Conservation (phyloP, 768 basidiomycete species). For the Pleurotus pulmonarius region DNA sequence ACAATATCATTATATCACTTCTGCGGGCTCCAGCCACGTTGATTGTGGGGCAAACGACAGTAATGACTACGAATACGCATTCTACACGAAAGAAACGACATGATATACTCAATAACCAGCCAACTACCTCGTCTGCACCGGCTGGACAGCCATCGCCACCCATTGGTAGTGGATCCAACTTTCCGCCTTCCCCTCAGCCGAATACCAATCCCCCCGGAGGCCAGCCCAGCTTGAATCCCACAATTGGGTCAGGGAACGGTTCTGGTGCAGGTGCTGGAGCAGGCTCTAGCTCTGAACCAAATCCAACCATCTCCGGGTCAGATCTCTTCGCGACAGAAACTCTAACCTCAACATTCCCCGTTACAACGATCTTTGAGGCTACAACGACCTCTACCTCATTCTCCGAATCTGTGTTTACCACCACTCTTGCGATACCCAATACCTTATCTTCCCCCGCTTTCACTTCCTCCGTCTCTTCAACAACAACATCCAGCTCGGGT, state of each 20-base stretch:
- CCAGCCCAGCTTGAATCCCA: neutral
- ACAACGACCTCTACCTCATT: conserved; percentile 40
- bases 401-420: conserved; percentile 27
- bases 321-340: conserved; percentile 12
- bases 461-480: conserved; percentile 12
- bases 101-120: neutral
- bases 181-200: neutral
- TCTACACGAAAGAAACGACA: conserved; percentile 4
- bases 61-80: neutral
- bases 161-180: too few relatives aligned
- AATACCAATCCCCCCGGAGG: neutral
- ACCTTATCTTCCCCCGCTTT: conserved; percentile 10
- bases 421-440: conserved; percentile 15
- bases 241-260: neutral
- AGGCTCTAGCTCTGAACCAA: conserved; percentile 12
- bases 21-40: neutral
- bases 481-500: conserved; percentile 18
- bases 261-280: neutral
- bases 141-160: neutral
- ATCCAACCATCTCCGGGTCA: neutral
- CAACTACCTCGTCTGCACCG: neutral
- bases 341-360: conserved; percentile 32
- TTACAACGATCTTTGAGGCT: conserved; percentile 35
- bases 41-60: neutral
- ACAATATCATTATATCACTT: neutral